Percentiles rank a stretch among this genome's conserved stretches.
Conservation (phyloP, 176 grass and related monocot species). For the Otatea glauca region DNA sequence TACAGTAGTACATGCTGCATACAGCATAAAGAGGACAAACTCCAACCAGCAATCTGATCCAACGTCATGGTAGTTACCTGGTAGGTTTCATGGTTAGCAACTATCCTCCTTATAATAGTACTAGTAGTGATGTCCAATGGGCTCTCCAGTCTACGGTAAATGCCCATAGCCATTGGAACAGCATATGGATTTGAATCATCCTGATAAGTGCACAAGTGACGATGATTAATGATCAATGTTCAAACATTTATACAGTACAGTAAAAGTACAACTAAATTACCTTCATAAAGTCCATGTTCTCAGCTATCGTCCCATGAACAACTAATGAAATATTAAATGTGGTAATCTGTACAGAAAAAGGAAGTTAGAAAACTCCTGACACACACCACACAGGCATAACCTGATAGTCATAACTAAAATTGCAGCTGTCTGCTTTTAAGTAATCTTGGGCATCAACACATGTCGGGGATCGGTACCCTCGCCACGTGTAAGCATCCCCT, state of each 20-base stretch:
- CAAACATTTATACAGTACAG: conserved; percentile 16
- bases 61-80: conserved; percentile 59
- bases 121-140: conserved; percentile 92
- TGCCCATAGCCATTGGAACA: conserved; percentile 81
- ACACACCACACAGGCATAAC: not conserved
- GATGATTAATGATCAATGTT: conserved; percentile 26
- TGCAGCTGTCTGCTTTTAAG: not conserved
- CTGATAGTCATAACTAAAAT: conserved; percentile 26
- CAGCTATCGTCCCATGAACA: conserved; percentile 78
- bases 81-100: conserved; percentile 95
- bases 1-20: not conserved
- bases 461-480: no score
- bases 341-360: conserved; percentile 65
- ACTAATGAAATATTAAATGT: conserved; percentile 86
- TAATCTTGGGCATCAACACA: not conserved
- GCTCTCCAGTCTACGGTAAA: conserved; percentile 70
- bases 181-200: conserved; percentile 86
- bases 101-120: conserved; percentile 96
- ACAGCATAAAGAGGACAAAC: conserved; percentile 10
- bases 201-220: conserved; percentile 44
- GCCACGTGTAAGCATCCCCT: no score
- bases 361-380: conserved; percentile 10
- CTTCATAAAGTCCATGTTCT: conserved; percentile 82
- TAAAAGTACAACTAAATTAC: conserved; percentile 36
- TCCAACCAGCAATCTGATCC: not conserved